Percentiles rank a stretch among this genome's conserved stretches.
phyloP scores from a whole-genome alignment of 140 eudicot genomes.

The Cichorium intybus region DNA sequence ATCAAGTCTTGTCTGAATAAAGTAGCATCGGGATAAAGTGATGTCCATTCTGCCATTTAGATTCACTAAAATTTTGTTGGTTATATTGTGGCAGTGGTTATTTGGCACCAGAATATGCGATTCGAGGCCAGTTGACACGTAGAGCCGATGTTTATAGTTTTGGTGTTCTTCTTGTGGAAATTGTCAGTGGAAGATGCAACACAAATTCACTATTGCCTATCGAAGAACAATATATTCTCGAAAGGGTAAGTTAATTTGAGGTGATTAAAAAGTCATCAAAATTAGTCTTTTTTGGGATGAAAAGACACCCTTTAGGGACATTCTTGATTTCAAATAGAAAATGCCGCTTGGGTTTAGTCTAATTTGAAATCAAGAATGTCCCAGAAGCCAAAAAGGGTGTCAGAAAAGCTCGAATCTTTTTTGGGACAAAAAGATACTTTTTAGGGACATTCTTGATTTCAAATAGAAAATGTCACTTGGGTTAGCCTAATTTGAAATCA shows the following conservation, averaged over 20 bases:
- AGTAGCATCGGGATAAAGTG: too few relatives aligned
- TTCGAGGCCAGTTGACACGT: conserved; percentile 82
- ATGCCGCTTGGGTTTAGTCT: neutral
- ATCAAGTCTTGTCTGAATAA: neutral
- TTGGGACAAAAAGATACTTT: neutral
- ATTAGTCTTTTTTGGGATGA: neutral
- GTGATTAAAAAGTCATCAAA: conserved; percentile 9
- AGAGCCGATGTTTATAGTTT: conserved; percentile 90
- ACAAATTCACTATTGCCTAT: conserved; percentile 69
- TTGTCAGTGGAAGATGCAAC: conserved; percentile 86
- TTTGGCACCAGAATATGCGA: conserved; percentile 96
- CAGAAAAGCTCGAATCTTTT: neutral
- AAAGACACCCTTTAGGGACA: neutral
- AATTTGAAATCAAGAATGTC: neutral
- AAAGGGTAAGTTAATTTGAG: conserved; percentile 59
- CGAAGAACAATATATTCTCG: conserved; percentile 79
- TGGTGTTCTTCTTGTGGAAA: conserved; percentile 93
- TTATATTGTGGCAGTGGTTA: conserved; percentile 66
- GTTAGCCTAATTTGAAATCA: neutral
- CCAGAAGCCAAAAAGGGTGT: neutral
- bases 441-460: neutral
- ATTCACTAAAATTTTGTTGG: neutral
- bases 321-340: neutral
- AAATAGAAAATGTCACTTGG: neutral
- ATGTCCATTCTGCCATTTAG: neutral